Evolutionary conservation across 2,329 filamentous ascomycete species (phyloP), one percentile per base, ranked within the genome.

Genomic region (Penicillium sumatraense): DNA sequence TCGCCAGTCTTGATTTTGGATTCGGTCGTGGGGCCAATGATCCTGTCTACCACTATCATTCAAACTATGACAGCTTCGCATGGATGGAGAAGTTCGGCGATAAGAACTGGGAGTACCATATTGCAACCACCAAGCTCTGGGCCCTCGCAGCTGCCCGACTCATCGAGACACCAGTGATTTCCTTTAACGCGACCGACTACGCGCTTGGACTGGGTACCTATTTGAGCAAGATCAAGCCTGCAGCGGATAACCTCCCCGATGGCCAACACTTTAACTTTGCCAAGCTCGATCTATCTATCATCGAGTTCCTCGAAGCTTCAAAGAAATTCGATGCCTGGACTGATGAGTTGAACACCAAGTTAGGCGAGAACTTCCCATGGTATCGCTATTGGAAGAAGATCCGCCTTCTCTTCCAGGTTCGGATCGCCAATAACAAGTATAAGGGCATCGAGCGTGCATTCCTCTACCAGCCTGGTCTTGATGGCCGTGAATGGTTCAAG

Each of bases 401-500:
- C 21, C 82, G 80, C 59, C 79, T 93, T 1, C 84, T 83, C 56
- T 80, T 83, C 53, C 78, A 84, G 16, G 84, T 96, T 49, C 82
- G 85, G 24, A 79, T 75, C 10, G 83, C 88, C 41, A 98, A 98
- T 73, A 81, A 80, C 27, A 89, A 89, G 71, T 96, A 96, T 80
- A 96, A 96, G 81, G 79, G 81, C 8, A 77, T 98, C 0, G 93
- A 98, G 73, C 82, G 92, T 14, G 81, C 87, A 48, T 96, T 97
- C 73, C 66, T 97, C 59, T 89, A 91, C 66, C 76, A 85, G 4
- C 80, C 83, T 3, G 93, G 93, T 0, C 76, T 98, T 18, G 93
- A 96, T 70, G 86, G 86, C 1, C 80, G 93, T 56, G 79, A 80
- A 21, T 97, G 92, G 92, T 98, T 93, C 79, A 97, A 97, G 78